Conservation (phyloP, 1,139 yeast genomes). For the Lodderomyces beijingensis region DNA sequence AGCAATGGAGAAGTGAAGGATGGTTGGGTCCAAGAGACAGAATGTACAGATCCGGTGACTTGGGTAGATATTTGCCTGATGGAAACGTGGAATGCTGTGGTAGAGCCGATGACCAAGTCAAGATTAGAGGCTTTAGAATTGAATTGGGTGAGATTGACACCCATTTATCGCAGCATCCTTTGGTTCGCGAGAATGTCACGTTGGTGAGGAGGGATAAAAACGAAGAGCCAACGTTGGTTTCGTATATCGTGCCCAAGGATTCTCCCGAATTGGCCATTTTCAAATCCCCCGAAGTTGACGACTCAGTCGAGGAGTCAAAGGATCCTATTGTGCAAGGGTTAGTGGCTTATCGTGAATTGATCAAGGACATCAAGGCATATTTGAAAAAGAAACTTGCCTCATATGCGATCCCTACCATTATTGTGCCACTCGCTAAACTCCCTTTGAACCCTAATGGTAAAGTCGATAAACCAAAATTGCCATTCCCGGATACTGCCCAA, state of each 20-base stretch:
- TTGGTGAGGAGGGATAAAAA: constrained; percentile 90
- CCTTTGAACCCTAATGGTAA: constrained; percentile 98
- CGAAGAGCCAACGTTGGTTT: constrained; percentile 85
- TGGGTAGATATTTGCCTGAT: constrained; percentile 93
- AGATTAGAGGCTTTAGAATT: constrained; percentile 96
- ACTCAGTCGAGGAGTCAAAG: constrained; percentile 33
- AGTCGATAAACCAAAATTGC: constrained; percentile 94
- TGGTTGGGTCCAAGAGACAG: constrained; percentile 97
- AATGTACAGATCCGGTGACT: constrained; percentile 92
- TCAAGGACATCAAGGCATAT: constrained; percentile 75
- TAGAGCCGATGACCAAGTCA: constrained; percentile 98
- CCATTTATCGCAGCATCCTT: constrained; percentile 86
- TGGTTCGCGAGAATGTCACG: constrained; percentile 88
- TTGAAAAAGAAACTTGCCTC: constrained; percentile 86
- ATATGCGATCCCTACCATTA: constrained; percentile 88
- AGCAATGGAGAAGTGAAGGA: constrained; percentile 74
- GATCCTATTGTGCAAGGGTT: constrained; percentile 80
- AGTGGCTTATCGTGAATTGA: constrained; percentile 68
- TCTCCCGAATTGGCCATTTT: constrained; percentile 52
- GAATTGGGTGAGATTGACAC: constrained; percentile 98
- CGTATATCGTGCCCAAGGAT: constrained; percentile 85
- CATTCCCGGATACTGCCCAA: constrained; percentile 90
- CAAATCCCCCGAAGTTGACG: constrained; percentile 38
- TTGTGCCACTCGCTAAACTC: constrained; percentile 79
- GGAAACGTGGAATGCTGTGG: constrained; percentile 99